Base-by-base conservation (phyloP, 441 rosid genomes). In the Populus hybrid region DNA sequence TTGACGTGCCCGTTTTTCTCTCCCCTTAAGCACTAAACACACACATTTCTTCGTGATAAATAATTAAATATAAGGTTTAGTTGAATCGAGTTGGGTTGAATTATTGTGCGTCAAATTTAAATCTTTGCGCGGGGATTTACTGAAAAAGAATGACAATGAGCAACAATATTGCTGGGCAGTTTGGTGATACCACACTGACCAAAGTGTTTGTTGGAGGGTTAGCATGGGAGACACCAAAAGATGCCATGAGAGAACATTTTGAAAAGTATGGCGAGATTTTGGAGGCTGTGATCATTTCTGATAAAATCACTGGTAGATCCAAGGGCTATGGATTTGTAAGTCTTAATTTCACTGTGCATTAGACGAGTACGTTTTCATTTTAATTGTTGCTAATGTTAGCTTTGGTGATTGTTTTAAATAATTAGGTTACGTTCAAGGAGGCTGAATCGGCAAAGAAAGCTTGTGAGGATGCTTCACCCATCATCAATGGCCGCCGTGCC, bases 321-420 rank as follows among this genome's bases (percentile, higher is more conserved):
- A 95, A 95, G 84, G 99, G 98, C 87, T 95, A 93, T 36, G 99
- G 99, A 71, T 95, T 95, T 79, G 99, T 95, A 78, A 81, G 85
- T 66, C 38, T 20, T 18, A 4, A 8, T n/a, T 32, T 21, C 34
- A 66, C 28, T 2, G 24, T 12, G 0, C 65, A 9, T 61, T 21
- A 9, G 10, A 61, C 65, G 12, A 61, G 24, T 59, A 21, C 64
- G 4, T 8, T 59, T 59, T 59, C 64, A 20, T 57, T 57, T 57
- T 20, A 57, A 59, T n/a, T 28, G 30, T 3, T 30, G 21, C 4
- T 64, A 8, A 20, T 10, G 14, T 4, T 28, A 36, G 9, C 21
- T 40, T 57, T 0, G 10, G 14, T 40, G 10, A 64, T 12, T n/a
- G 5, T 36, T 3, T 67, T 38, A 2, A 16, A 36, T 32, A 74